Evolutionary conservation across 2,329 filamentous ascomycete genomes (phyloP).

Genomic region (Hysterium pulicare): DNA sequence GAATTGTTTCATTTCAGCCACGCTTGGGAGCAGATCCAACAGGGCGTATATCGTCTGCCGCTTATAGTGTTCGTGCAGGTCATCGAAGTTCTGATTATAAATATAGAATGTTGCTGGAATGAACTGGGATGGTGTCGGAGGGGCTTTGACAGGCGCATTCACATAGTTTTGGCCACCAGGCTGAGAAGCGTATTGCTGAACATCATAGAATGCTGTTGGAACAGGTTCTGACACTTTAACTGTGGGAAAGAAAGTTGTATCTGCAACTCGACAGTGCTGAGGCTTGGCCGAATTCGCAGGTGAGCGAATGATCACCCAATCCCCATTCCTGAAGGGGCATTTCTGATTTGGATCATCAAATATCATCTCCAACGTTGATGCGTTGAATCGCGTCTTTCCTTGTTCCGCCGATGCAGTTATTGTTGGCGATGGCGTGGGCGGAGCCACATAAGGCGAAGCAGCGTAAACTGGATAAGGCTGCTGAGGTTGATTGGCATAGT

Average conservation of each 20-base stretch:
- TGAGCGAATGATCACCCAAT: slow-evolving; percentile 50
- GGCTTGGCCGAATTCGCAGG: slow-evolving; percentile 12
- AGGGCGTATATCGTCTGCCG: slow-evolving; percentile 49
- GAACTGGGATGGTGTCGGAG: slow-evolving; percentile 19
- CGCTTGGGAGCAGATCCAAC: slow-evolving; percentile 59
- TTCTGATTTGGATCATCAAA: slow-evolving; percentile 30
- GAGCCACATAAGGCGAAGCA: not conserved
- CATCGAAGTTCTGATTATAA: slow-evolving; percentile 59
- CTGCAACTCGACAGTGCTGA: slow-evolving; percentile 50
- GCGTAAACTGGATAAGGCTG: slow-evolving; percentile 1
- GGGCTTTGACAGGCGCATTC: slow-evolving; percentile 4
- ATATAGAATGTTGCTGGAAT: slow-evolving; percentile 35
- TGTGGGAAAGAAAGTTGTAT: slow-evolving; percentile 44
- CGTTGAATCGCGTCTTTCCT: slow-evolving; percentile 31
- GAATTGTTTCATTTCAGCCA: slow-evolving; percentile 56
- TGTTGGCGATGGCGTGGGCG: slow-evolving; percentile 5
- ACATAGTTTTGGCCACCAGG: not conserved
- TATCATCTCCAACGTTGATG: slow-evolving; percentile 40
- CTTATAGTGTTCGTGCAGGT: slow-evolving; percentile 47
- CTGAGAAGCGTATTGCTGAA: too few species aligned
- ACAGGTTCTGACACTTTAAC: slow-evolving; percentile 30
- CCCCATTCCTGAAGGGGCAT: slow-evolving; percentile 43
- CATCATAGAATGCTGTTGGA: slow-evolving; percentile 5
- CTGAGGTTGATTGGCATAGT: slow-evolving; percentile 9
- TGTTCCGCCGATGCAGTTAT: slow-evolving; percentile 1